Percentiles rank a stretch among this genome's conserved stretches.
Evolutionary conservation across 1,284 basidiomycete species (phyloP).

Genomic region (Rhodotorula sp.): DNA sequence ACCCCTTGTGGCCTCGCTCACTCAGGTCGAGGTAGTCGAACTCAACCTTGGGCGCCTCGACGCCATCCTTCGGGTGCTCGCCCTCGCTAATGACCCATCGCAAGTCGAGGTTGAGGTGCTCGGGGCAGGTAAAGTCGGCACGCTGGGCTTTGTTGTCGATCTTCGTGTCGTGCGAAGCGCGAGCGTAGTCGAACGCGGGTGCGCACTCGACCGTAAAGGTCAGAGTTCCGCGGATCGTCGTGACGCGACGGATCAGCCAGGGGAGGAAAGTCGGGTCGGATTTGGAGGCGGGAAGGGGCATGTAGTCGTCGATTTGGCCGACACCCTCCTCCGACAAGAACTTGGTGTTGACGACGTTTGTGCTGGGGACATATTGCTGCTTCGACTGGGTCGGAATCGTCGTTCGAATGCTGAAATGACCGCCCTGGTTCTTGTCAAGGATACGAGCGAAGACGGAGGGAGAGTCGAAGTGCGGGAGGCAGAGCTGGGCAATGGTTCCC

Average conservation of each 20-base stretch:
- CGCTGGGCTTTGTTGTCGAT: conserved; percentile 53
- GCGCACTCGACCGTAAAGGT: conserved; percentile 73
- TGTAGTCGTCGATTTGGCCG: conserved; percentile 55
- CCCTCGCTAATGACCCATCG: conserved; percentile 57
- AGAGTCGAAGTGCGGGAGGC: conserved; percentile 87
- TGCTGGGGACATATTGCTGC: conserved; percentile 37
- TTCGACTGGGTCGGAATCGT: conserved; percentile 33
- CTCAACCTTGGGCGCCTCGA: conserved; percentile 49
- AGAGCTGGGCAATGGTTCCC: conserved; percentile 69
- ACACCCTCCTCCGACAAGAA: conserved; percentile 41
- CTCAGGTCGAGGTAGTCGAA: conserved; percentile 57
- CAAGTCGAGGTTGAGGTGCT: conserved; percentile 65
- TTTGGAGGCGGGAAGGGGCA: conserved; percentile 60
- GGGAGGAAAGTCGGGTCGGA: conserved; percentile 66
- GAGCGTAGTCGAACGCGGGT: conserved; percentile 89
- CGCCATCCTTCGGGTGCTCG: conserved; percentile 16
- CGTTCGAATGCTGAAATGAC: conserved; percentile 72
- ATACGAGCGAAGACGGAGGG: conserved; percentile 80
- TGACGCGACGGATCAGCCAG: conserved; percentile 83
- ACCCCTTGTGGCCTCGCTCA: conserved; percentile 56
- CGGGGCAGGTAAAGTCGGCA: conserved; percentile 59
- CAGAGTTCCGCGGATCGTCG: conserved; percentile 74
- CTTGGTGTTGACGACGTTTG: conserved; percentile 43
- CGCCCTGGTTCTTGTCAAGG: conserved; percentile 81
- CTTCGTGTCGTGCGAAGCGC: conserved; percentile 64